These are phyloP conservation scores for Filobasidium wieringae DNA, from an alignment of 768 basidiomycete genomes.

Conservation along the genomic window DNA sequence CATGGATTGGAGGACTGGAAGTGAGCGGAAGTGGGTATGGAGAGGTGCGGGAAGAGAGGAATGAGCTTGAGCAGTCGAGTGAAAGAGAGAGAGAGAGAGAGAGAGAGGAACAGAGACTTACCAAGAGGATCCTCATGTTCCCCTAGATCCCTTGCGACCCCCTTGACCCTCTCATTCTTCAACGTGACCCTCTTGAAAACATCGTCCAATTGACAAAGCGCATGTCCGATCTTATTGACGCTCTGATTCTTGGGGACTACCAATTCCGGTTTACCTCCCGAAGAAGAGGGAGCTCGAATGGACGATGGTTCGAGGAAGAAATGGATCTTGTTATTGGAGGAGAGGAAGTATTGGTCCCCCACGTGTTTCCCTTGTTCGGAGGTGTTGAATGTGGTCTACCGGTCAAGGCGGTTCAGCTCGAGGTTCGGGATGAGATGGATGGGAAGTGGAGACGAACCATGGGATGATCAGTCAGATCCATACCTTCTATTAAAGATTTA, in stretches of 20 bases:
- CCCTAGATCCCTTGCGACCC: conserved; percentile 61
- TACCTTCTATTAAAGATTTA: conserved; percentile 63
- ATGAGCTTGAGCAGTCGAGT: no score
- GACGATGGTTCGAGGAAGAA: conserved; percentile 91
- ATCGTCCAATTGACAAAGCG: conserved; percentile 73
- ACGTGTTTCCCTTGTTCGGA: conserved; percentile 40
- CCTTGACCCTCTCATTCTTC: conserved; percentile 58
- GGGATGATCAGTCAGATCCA: conserved; percentile 67
- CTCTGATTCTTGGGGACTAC: conserved; percentile 48
- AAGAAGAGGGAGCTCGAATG: conserved; percentile 36
- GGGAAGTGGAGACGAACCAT: conserved; percentile 44
- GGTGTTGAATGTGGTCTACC: conserved; percentile 76
- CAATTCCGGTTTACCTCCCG: conserved; percentile 44
- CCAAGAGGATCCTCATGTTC: conserved; percentile 74
- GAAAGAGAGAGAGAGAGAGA: no score
- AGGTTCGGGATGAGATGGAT: background rate
- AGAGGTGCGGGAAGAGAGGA: no score
- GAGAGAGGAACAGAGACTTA: no score
- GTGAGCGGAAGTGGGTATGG: no score
- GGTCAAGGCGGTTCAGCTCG: background rate
- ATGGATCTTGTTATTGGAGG: conserved; percentile 83
- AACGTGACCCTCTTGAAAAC: conserved; percentile 67
- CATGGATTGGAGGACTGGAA: conserved; percentile 76
- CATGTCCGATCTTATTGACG: conserved; percentile 74
- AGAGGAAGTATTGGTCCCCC: conserved; percentile 81